Percentiles rank a stretch among this genome's conserved stretches.
These are phyloP conservation scores for Lentinula detonsa DNA, from an alignment of 768 basidiomycete genomes.

Conservation along the genomic window DNA sequence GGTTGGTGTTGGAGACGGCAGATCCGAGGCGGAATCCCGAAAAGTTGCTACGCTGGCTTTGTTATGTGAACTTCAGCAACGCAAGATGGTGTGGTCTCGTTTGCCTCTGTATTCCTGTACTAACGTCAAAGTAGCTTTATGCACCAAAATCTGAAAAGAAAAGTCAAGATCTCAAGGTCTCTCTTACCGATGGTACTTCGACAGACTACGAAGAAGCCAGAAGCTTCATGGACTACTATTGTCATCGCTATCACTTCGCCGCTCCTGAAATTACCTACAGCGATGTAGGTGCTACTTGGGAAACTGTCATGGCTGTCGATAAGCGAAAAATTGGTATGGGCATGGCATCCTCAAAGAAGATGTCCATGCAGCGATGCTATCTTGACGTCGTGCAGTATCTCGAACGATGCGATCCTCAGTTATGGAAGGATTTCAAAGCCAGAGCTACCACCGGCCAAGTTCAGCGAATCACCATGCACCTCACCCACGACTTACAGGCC, in stretches of 20 bases:
- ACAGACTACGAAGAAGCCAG: conserved; percentile 64
- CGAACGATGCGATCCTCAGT: conserved; percentile 70
- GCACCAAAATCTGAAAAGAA: conserved; percentile 8
- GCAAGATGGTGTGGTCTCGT: conserved; percentile 52
- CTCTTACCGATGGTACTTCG: conserved; percentile 55
- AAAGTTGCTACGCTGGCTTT: conserved; percentile 73
- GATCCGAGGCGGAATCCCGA: conserved; percentile 58
- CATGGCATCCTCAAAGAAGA: conserved; percentile 60
- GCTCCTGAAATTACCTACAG: conserved; percentile 64
- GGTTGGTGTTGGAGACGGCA: conserved; percentile 56
- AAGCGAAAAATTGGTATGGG: conserved; percentile 83
- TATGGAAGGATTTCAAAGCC: conserved; percentile 70
- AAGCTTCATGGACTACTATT: conserved; percentile 95
- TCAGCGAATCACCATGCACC: conserved; percentile 59
- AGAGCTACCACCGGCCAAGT: conserved; percentile 61
- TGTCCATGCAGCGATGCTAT: conserved; percentile 65
- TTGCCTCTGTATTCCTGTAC: not conserved
- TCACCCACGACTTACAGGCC: conserved; percentile 59
- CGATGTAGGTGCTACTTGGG: conserved; percentile 43
- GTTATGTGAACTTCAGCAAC: conserved; percentile 58
- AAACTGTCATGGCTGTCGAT: conserved; percentile 70
- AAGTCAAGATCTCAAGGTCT: conserved; percentile 11
- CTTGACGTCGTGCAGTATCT: conserved; percentile 87
- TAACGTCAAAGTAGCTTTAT: not conserved
- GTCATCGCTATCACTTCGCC: conserved; percentile 67